phyloP scores from a whole-genome alignment of 495 filamentous ascomycete genomes.

The Sphaerosporella brunnea region DNA sequence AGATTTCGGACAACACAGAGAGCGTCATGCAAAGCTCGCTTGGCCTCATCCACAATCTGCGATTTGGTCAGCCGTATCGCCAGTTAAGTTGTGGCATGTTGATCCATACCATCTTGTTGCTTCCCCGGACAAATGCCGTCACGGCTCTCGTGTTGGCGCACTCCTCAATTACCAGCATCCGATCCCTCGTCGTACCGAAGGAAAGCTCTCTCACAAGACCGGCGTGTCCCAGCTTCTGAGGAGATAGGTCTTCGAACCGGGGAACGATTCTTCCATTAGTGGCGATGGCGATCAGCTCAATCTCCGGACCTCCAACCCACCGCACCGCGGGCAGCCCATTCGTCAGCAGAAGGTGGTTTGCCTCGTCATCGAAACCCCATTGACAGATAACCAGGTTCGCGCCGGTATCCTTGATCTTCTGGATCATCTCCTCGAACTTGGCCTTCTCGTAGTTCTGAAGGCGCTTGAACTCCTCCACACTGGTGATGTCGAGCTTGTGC shows the following conservation, averaged over 20 bases:
- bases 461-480: constrained; percentile 93
- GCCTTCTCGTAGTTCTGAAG: constrained; percentile 84
- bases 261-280: constrained; percentile 96
- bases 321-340: constrained; percentile 90
- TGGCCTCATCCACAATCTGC: constrained; percentile 96
- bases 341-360: constrained; percentile 88
- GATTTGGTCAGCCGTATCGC: too few relatives aligned
- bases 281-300: constrained; percentile 95
- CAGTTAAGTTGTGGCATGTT: too few relatives aligned
- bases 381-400: constrained; percentile 98
- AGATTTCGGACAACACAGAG: constrained; percentile 96
- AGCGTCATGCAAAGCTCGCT: constrained; percentile 91
- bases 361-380: constrained; percentile 99
- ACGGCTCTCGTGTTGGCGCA: constrained; percentile 95
- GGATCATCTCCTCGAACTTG: constrained; percentile 97
- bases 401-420: constrained; percentile 91
- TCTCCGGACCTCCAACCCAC: constrained; percentile 97
- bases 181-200: constrained; percentile 93
- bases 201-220: constrained; percentile 85
- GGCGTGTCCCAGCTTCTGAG: constrained; percentile 77
- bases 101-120: constrained; percentile 98
- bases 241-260: constrained; percentile 80
- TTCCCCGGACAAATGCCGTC: constrained; percentile 86
- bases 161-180: constrained; percentile 99
- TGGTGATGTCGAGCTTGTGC: constrained; percentile 96